A percentile compares a stretch with the other conserved stretches of the same genome.
Conservation (phyloP, 2,329 filamentous ascomycete species). For the Hymenoscyphus infarciens region DNA sequence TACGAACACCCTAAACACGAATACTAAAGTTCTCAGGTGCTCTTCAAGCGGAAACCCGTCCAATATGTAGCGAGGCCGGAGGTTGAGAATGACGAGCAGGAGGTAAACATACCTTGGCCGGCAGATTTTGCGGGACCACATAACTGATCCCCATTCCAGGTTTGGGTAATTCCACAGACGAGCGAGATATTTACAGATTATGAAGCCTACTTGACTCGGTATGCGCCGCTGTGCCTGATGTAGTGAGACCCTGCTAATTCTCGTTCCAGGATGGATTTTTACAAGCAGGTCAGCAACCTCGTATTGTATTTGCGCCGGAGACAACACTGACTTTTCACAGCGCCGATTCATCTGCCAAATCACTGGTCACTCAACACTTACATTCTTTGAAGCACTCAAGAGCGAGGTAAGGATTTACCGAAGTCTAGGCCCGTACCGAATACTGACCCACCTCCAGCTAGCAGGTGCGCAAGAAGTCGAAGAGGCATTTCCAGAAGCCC, state of each 20-base stretch:
- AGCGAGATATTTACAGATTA: constrained; percentile 87
- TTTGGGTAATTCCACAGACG: constrained; percentile 88
- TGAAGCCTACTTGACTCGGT: constrained; percentile 83
- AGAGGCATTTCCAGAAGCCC: constrained; percentile 81
- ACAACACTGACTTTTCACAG: constrained; percentile 29
- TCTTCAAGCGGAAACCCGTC: constrained; percentile 95
- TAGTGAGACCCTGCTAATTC: constrained; percentile 31
- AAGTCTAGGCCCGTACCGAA: constrained; percentile 20
- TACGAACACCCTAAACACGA: neutral
- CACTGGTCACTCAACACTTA: constrained; percentile 85
- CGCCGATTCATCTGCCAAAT: constrained; percentile 94
- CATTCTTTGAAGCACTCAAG: constrained; percentile 86
- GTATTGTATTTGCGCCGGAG: constrained; percentile 5
- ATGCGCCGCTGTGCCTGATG: constrained; percentile 36
- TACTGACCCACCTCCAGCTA: constrained; percentile 47
- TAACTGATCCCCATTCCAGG: constrained; percentile 48
- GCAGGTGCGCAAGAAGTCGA: constrained; percentile 85
- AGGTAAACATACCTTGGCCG: constrained; percentile 55
- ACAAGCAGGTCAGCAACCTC: constrained; percentile 67
- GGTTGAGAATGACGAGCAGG: constrained; percentile 75
- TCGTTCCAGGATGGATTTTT: constrained; percentile 75
- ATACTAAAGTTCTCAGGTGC: constrained; percentile 58
- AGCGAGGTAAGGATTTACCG: constrained; percentile 68
- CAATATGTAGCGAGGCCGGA: constrained; percentile 69
- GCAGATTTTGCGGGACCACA: constrained; percentile 15